Evolutionary conservation across 352 stramenopile genomes (phyloP).

Genomic region (Phytophthora aleatoria): DNA sequence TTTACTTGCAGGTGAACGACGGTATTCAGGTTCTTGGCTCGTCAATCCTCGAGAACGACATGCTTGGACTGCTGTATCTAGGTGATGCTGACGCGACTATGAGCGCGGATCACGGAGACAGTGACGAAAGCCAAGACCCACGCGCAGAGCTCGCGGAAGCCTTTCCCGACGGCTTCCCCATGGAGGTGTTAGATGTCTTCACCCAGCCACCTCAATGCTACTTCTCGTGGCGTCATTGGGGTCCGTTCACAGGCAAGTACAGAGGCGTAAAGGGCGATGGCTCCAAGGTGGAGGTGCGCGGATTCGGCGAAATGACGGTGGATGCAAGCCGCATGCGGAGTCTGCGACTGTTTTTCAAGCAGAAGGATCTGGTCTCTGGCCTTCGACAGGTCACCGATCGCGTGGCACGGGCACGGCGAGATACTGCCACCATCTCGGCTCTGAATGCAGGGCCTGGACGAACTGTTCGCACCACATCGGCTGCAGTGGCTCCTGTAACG

Average conservation of each 20-base stretch:
- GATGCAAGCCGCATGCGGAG: conserved; percentile 54
- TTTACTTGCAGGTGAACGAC: conserved; percentile 82
- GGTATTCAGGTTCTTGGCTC: conserved; percentile 43
- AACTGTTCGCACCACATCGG: conserved; percentile 21
- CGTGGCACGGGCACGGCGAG: conserved; percentile 23
- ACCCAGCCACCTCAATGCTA: conserved; percentile 78
- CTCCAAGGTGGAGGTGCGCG: conserved; percentile 60
- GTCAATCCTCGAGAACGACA: conserved; percentile 58
- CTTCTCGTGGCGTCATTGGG: conserved; percentile 85
- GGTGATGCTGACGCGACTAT: conserved; percentile 42
- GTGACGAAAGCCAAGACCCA: conserved; percentile 52
- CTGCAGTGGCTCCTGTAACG: conserved; percentile 19
- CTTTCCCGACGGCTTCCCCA: conserved; percentile 76
- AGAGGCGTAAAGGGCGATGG: conserved; percentile 67
- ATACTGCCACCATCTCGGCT: conserved; percentile 19
- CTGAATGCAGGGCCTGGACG: conserved; percentile 14
- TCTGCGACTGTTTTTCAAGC: conserved; percentile 73
- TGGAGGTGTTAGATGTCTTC: conserved; percentile 82
- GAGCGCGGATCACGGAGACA: conserved; percentile 33
- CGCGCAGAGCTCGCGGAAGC: conserved; percentile 62
- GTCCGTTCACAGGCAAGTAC: conserved; percentile 69
- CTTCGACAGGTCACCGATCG: conserved; percentile 41
- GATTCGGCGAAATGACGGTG: conserved; percentile 75
- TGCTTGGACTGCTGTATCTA: conserved; percentile 74
- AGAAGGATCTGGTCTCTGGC: conserved; percentile 56